A percentile compares a stretch with the other conserved stretches of the same genome.
These are phyloP conservation scores for Somion occarium DNA, from an alignment of 1,284 basidiomycete genomes.

Conservation along the genomic window DNA sequence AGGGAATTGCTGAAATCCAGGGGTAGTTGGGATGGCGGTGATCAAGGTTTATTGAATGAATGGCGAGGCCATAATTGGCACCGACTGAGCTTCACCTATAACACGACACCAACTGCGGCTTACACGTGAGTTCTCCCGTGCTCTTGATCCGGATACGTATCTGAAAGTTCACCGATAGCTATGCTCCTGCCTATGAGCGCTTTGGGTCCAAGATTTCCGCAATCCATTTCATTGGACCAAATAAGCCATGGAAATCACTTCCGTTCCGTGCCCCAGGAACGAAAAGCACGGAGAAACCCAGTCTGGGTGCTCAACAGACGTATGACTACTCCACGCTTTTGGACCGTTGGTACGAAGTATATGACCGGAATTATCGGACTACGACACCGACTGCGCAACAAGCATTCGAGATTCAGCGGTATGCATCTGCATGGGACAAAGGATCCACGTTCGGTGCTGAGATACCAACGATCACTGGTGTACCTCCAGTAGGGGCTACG, in stretches of 20 bases:
- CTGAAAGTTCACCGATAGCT: constrained; percentile 41
- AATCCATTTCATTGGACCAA: constrained; percentile 91
- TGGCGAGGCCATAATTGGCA: constrained; percentile 88
- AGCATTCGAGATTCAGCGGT: constrained; percentile 66
- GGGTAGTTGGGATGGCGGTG: constrained; percentile 95
- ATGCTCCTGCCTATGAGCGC: constrained; percentile 92
- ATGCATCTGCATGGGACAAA: constrained; percentile 72
- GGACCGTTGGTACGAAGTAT: constrained; percentile 88
- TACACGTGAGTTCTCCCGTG: constrained; percentile 72
- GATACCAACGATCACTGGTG: constrained; percentile 15
- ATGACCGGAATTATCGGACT: constrained; percentile 81
- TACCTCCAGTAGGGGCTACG: constrained; percentile 23
- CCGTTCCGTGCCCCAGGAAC: constrained; percentile 58
- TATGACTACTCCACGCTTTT: constrained; percentile 79
- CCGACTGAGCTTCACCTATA: constrained; percentile 92
- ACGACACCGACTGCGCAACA: constrained; percentile 33
- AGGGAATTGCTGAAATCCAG: constrained; percentile 63
- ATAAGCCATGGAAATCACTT: constrained; percentile 89
- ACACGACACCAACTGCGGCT: constrained; percentile 95
- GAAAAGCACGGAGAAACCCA: constrained; percentile 22
- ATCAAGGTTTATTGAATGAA: constrained; percentile 95
- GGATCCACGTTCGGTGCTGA: constrained; percentile 27
- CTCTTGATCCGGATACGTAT: constrained; percentile 1
- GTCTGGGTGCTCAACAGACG: constrained; percentile 36
- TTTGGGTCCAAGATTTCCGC: constrained; percentile 86